phyloP scores from a whole-genome alignment of 306 rosid species.

The Vicia sativa region DNA sequence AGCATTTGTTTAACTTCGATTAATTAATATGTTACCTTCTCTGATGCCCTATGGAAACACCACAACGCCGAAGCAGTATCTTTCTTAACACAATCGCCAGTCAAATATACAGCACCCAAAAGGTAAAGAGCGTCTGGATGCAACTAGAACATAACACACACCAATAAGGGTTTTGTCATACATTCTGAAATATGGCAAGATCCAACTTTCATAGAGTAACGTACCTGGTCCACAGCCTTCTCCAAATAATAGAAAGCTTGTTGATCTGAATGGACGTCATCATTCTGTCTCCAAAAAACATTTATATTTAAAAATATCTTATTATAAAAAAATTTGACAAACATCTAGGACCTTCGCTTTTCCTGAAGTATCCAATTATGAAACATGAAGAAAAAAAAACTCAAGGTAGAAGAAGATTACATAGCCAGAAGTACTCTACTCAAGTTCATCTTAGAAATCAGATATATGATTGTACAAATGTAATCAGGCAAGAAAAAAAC shows the following conservation, averaged over 20 bases:
- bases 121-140: constrained; percentile 97
- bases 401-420: neutral
- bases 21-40: constrained; percentile 61
- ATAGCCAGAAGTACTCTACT: constrained; percentile 17
- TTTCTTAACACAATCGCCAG: constrained; percentile 83
- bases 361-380: constrained; percentile 16
- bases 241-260: constrained; percentile 92
- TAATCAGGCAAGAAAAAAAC: constrained; percentile 19
- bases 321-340: neutral
- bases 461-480: constrained; percentile 2
- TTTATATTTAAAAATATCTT: neutral
- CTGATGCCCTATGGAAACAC: constrained; percentile 93
- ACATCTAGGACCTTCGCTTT: neutral
- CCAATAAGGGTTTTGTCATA: constrained; percentile 48
- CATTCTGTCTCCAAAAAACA: constrained; percentile 53
- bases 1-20: constrained; percentile 22
- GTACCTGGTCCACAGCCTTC: constrained; percentile 94
- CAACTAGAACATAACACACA: constrained; percentile 56
- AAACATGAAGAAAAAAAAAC: constrained; percentile 2
- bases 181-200: constrained; percentile 29
- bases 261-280: constrained; percentile 80
- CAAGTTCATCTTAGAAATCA: constrained; percentile 15
- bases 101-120: constrained; percentile 83
- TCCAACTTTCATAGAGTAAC: constrained; percentile 33
- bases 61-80: constrained; percentile 79